Evolutionary conservation across 2,329 filamentous ascomycete species (phyloP).

Genomic region (Emmonsiellopsis sp.): DNA sequence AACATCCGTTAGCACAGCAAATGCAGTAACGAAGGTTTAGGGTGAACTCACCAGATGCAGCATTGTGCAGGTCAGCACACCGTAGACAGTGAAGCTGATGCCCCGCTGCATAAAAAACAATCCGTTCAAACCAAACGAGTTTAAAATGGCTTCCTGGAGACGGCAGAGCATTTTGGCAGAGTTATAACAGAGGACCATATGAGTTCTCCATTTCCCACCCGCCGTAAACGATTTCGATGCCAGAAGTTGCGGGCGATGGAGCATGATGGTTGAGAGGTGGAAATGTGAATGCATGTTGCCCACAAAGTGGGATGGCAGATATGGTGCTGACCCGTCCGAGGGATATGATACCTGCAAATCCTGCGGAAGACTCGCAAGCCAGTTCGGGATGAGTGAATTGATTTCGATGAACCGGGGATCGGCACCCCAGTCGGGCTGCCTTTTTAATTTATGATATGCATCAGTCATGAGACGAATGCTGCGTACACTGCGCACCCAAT

Average conservation of each 20-base stretch:
- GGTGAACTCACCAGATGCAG: conserved; percentile 70
- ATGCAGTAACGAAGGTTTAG: background rate
- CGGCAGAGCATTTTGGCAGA: conserved; percentile 79
- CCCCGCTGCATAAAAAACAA: conserved; percentile 87
- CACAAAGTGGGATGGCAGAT: conserved; percentile 76
- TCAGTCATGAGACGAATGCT: conserved; percentile 70
- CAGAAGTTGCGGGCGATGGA: conserved; percentile 76
- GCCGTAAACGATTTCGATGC: conserved; percentile 61
- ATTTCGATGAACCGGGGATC: conserved; percentile 75
- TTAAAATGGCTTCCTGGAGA: conserved; percentile 72
- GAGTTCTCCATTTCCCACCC: conserved; percentile 73
- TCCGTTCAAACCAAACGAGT: conserved; percentile 66
- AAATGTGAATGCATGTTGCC: conserved; percentile 88
- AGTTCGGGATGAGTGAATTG: conserved; percentile 66
- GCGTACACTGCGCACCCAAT: conserved; percentile 66
- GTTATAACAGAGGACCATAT: conserved; percentile 77
- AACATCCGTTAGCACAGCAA: background rate
- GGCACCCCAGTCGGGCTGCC: conserved; percentile 73
- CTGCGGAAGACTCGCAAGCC: conserved; percentile 65
- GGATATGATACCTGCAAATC: conserved; percentile 74
- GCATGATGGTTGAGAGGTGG: conserved; percentile 73
- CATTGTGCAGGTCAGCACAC: conserved; percentile 81
- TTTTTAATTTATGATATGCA: conserved; percentile 63
- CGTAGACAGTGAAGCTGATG: conserved; percentile 93
- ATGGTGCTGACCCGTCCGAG: conserved; percentile 67